These are phyloP conservation scores for Candida insectorum DNA, from an alignment of 805 yeast genomes.

Conservation along the genomic window DNA sequence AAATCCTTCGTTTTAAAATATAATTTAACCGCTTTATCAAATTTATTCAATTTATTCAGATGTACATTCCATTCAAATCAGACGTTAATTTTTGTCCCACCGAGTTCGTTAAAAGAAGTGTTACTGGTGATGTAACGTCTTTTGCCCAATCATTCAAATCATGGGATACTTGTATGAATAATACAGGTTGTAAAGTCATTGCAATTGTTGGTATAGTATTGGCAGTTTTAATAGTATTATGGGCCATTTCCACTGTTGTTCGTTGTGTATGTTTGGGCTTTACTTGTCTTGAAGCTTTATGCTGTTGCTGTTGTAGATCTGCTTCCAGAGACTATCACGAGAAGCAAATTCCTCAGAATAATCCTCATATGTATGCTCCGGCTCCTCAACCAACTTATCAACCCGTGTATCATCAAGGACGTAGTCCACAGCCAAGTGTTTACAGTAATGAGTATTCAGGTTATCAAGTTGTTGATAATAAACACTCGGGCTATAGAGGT, in stretches of 20 bases:
- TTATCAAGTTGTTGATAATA: slow-evolving; percentile 8
- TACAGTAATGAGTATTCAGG: slow-evolving; percentile 1
- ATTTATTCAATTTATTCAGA: no score
- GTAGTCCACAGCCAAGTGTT: background rate
- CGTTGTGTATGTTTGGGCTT: slow-evolving; percentile 58
- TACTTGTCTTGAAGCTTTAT: slow-evolving; percentile 40
- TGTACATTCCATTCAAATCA: slow-evolving; percentile 9
- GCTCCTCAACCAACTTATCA: slow-evolving; percentile 10
- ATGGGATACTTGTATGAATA: slow-evolving; percentile 83
- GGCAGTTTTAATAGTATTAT: slow-evolving; percentile 50
- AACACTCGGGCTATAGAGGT: slow-evolving; percentile 8
- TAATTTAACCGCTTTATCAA: background rate
- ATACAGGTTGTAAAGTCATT: slow-evolving; percentile 68
- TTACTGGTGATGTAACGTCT: slow-evolving; percentile 18
- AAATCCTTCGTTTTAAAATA: background rate
- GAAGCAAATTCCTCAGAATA: slow-evolving; percentile 20
- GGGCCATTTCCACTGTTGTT: slow-evolving; percentile 54
- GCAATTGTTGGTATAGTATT: slow-evolving; percentile 71
- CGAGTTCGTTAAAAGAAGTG: slow-evolving; percentile 6
- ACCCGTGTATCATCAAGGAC: slow-evolving; percentile 1
- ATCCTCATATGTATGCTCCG: slow-evolving; percentile 35
- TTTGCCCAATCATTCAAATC: slow-evolving; percentile 53
- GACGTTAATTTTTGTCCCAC: slow-evolving; percentile 10
- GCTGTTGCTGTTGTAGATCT: slow-evolving; percentile 45
- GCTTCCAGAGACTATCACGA: slow-evolving; percentile 12